A percentile compares a stretch with the other conserved stretches of the same genome.
phyloP scores from a whole-genome alignment of 2,329 filamentous ascomycete species.

The Cercospora zeae-maydis region DNA sequence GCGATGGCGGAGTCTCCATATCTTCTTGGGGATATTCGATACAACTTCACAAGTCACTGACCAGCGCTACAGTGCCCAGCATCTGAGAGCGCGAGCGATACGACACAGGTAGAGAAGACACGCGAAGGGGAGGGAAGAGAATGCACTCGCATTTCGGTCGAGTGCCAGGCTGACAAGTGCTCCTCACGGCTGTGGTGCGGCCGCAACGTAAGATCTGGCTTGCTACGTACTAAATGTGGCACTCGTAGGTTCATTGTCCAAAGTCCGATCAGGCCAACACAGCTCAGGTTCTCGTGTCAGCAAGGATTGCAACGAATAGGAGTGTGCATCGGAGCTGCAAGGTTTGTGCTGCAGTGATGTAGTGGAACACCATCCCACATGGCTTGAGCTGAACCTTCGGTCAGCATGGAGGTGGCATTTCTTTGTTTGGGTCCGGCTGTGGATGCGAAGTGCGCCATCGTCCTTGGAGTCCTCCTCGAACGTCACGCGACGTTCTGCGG shows the following conservation, averaged over 20 bases:
- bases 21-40: not conserved
- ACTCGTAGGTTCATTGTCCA: not conserved
- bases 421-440: not conserved
- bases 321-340: constrained; percentile 10
- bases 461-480: not conserved
- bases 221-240: constrained; percentile 1
- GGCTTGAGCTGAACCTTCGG: constrained; percentile 11
- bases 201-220: not conserved
- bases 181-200: not conserved
- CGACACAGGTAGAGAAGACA: not conserved
- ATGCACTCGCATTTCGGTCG: not conserved
- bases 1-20: constrained; percentile 10
- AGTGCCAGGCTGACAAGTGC: not conserved
- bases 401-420: not conserved
- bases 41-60: not conserved
- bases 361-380: constrained; percentile 5
- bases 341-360: constrained; percentile 14
- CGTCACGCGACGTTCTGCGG: not conserved
- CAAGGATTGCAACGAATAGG: constrained; percentile 9
- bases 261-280: not conserved
- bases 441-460: not conserved
- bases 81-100: not conserved
- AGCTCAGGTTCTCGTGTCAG: constrained; percentile 5
- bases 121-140: not conserved
- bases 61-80: not conserved